These are phyloP conservation scores for Pyrrhoderma noxium DNA, from an alignment of 1,284 basidiomycete genomes.

Conservation along the genomic window DNA sequence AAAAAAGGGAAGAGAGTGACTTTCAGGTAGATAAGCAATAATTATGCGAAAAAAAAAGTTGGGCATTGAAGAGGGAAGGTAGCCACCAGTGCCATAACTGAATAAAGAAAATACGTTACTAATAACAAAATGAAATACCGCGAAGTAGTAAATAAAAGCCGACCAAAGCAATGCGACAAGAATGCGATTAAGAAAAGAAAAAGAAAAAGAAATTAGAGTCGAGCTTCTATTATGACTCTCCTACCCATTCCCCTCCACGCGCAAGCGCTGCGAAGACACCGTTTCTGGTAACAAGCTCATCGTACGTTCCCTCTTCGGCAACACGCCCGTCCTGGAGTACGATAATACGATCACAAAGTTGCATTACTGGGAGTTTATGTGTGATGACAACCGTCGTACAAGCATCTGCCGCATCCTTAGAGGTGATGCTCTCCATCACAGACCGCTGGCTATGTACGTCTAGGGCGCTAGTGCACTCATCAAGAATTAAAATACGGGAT, in stretches of 20 bases:
- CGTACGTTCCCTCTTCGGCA: constrained; percentile 75
- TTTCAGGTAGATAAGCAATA: too few relatives aligned
- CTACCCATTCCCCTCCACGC: constrained; percentile 79
- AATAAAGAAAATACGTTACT: constrained; percentile 1
- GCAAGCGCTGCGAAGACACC: constrained; percentile 82
- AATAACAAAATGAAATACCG: neutral
- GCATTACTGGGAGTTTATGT: constrained; percentile 90
- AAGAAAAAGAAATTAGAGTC: neutral
- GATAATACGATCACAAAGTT: constrained; percentile 83
- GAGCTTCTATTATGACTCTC: constrained; percentile 28
- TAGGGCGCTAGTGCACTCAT: constrained; percentile 91
- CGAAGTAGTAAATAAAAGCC: neutral
- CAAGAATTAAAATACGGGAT: constrained; percentile 76
- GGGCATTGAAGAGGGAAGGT: too few relatives aligned
- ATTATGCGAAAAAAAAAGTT: too few relatives aligned
- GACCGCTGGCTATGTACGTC: constrained; percentile 77
- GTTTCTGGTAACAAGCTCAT: constrained; percentile 56
- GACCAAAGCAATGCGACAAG: too few relatives aligned
- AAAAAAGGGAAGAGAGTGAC: neutral
- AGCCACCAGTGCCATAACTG: constrained; percentile 3
- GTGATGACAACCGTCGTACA: constrained; percentile 89
- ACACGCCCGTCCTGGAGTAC: constrained; percentile 75
- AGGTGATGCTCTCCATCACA: constrained; percentile 71
- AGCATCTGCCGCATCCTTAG: constrained; percentile 44
- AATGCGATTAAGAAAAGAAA: neutral